A percentile compares a stretch with the other conserved stretches of the same genome.
Evolutionary conservation across 768 basidiomycete genomes (phyloP).

Genomic region (Inosperma sp.): DNA sequence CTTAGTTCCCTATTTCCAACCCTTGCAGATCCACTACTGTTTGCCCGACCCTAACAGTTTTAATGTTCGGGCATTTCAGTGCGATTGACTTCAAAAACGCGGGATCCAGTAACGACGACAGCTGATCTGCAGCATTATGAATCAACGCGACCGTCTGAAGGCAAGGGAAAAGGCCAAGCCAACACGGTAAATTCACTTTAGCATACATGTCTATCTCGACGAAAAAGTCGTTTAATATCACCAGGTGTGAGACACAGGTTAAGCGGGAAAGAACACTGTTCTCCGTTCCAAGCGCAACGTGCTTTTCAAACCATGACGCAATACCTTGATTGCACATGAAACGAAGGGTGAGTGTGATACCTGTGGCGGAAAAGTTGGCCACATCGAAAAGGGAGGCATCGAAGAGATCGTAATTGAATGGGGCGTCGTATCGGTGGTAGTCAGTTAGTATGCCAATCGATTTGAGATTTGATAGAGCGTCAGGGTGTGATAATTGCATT

Average conservation of each 20-base stretch:
- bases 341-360: constrained; percentile 7
- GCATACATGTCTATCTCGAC: background rate
- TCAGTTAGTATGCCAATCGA: constrained; percentile 8
- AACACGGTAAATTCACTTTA: background rate
- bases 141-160: constrained; percentile 6
- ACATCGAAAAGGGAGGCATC: constrained; percentile 1
- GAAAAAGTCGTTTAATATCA: background rate
- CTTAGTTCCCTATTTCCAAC: too few species aligned
- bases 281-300: background rate
- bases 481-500: background rate
- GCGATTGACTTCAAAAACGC: constrained; percentile 5
- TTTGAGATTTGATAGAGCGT: background rate
- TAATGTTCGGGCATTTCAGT: background rate
- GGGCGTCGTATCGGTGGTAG: background rate
- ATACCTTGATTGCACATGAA: constrained; percentile 5
- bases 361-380: background rate
- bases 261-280: background rate
- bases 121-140: constrained; percentile 1
- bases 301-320: constrained; percentile 1
- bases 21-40: too few species aligned
- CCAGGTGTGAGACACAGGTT: background rate
- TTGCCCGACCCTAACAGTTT: background rate
- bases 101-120: background rate
- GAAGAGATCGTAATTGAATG: constrained; percentile 4
- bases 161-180: constrained; percentile 7